Evolutionary conservation across 2,329 filamentous ascomycete species (phyloP).

Genomic region (Colletotrichum shisoi): DNA sequence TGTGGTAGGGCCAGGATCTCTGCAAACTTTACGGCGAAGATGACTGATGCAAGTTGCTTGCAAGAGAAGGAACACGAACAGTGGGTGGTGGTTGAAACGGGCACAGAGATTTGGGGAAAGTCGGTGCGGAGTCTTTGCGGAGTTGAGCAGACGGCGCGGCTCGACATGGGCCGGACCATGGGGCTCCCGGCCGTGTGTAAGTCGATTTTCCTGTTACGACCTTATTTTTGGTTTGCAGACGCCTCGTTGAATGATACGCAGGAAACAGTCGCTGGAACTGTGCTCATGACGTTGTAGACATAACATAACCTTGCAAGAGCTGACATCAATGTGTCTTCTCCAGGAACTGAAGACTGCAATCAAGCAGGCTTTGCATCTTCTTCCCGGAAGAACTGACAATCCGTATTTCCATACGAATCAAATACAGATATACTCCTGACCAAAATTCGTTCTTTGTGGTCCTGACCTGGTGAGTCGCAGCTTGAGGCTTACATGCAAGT

Average conservation of each 20-base stretch:
- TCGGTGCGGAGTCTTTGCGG: slow-evolving; percentile 36
- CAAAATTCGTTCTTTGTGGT: not conserved
- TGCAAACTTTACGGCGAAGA: slow-evolving; percentile 15
- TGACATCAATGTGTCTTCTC: not conserved
- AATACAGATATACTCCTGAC: not conserved
- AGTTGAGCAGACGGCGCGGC: slow-evolving; percentile 20
- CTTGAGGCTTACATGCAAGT: not conserved
- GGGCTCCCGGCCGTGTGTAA: slow-evolving; percentile 10
- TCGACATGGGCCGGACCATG: slow-evolving; percentile 14
- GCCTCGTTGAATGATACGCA: too few relatives aligned
- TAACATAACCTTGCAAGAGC: not conserved
- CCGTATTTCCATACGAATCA: not conserved
- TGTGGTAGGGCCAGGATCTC: not conserved
- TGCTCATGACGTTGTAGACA: not conserved
- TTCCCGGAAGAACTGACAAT: not conserved
- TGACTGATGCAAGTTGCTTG: slow-evolving; percentile 1
- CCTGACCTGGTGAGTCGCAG: not conserved
- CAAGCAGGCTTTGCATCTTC: not conserved
- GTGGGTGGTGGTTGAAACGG: slow-evolving; percentile 15
- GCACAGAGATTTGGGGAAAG: slow-evolving; percentile 13
- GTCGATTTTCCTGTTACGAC: slow-evolving; percentile 5
- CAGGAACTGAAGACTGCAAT: not conserved
- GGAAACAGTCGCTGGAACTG: slow-evolving; percentile 2
- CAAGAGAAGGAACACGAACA: not conserved
- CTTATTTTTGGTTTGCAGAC: not conserved